Base-by-base conservation (phyloP, 1,284 basidiomycete species). In the Malassezia psittaci region DNA sequence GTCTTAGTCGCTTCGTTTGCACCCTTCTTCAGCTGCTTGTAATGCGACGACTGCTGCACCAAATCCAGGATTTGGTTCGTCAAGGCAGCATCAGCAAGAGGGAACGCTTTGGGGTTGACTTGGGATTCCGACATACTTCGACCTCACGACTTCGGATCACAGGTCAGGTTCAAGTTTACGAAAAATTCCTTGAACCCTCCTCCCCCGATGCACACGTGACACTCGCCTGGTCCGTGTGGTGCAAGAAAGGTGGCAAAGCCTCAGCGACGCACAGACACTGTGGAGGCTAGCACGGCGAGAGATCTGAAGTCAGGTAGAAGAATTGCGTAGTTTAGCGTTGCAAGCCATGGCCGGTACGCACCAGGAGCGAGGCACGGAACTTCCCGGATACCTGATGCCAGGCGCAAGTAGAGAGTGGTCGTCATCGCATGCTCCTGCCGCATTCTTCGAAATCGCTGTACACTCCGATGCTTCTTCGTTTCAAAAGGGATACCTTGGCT, bases 21-120 rank as follows among this genome's bases (percentile, higher is more conserved):
- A 63, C 93, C 93, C 81, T 98, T 98, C 81, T 96, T 98, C 51
- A 98, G 80, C 78, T 96, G 90, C 79, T 93, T 91, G 80, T 91
- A 93, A 76, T 90, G 86, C 36, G 83, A 81, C 19, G 69, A 48
- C 60, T 66, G 71, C 64, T 65, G 60, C 58, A 74, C 66, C 32
- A 74, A 62, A 57, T 78, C 76, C 77, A 83, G 67, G 69, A 96
- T 93, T 76, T 88, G 84, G 82, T 96, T 96, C 75, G 91, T 96
- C 68, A 99, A 81, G 47, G 83, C 80, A 43, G 90, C 85, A 67
- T 86, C 82, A 63, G 94, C 89, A 59, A 90, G 80, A 51, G 94
- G 94, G 84, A 89, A 98, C 56, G 90, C 90, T 80, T 91, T 94
- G 66, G 79, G 77, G 78, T 81, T 81, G 15, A 57, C 55, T 41